A percentile compares a stretch with the other conserved stretches of the same genome.
phyloP scores from a whole-genome alignment of 1,284 basidiomycete genomes.

The Malassezia sympodialis region DNA sequence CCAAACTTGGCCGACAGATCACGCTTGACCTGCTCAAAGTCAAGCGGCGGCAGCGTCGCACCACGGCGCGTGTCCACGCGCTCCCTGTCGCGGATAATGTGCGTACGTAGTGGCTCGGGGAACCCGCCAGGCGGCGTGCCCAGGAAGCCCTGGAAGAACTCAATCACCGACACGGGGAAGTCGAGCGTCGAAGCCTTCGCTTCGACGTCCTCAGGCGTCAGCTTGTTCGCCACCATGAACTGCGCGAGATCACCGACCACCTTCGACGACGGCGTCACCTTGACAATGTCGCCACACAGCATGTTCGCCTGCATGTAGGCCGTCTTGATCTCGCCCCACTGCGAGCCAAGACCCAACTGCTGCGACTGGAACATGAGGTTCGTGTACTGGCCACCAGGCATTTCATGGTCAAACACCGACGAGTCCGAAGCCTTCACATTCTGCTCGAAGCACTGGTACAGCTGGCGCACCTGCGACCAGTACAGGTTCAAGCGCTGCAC shows the following conservation, averaged over 20 bases:
- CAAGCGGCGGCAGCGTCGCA: slow-evolving; percentile 69
- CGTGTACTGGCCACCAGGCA: slow-evolving; percentile 75
- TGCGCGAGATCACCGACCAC: slow-evolving; percentile 94
- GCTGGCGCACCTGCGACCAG: slow-evolving; percentile 92
- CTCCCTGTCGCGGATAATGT: slow-evolving; percentile 85
- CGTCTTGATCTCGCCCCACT: slow-evolving; percentile 97
- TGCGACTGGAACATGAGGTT: slow-evolving; percentile 81
- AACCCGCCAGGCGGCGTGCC: slow-evolving; percentile 71
- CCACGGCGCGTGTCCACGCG: slow-evolving; percentile 90
- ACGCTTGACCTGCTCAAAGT: slow-evolving; percentile 91
- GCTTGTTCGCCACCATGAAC: slow-evolving; percentile 93
- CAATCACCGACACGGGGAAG: slow-evolving; percentile 67
- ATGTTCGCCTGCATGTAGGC: slow-evolving; percentile 66
- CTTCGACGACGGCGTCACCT: slow-evolving; percentile 98
- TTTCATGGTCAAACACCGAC: slow-evolving; percentile 97
- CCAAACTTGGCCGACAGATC: slow-evolving; percentile 89
- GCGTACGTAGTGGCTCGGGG: slow-evolving; percentile 85
- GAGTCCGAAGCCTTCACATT: slow-evolving; percentile 78
- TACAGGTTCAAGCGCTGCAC: slow-evolving; percentile 96
- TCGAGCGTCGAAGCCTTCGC: slow-evolving; percentile 79
- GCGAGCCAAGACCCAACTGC: slow-evolving; percentile 89
- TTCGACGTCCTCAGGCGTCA: slow-evolving; percentile 75
- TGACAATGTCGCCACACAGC: slow-evolving; percentile 94
- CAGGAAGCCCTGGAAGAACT: slow-evolving; percentile 66
- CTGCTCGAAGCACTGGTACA: slow-evolving; percentile 96